Conservation (phyloP, 257 asterid species). For the Solanum chmielewskii region DNA sequence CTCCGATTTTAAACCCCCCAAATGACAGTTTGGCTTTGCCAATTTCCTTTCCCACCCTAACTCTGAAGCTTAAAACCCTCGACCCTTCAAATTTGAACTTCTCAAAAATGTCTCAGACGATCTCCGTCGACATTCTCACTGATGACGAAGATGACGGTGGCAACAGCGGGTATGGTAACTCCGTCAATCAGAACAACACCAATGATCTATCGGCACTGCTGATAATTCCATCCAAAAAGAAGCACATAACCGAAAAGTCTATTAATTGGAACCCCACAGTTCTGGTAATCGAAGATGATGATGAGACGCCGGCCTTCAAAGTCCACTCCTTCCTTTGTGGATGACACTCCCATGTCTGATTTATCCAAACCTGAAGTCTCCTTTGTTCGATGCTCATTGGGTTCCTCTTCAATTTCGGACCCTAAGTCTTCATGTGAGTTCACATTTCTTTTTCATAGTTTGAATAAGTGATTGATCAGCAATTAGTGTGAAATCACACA, state of each 20-base stretch:
- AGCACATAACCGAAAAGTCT: conserved; percentile 33
- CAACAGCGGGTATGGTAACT: background rate
- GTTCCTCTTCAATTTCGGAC: conserved; percentile 1
- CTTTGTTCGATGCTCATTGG: conserved; percentile 21
- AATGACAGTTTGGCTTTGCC: background rate
- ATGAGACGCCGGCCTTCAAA: conserved; percentile 38
- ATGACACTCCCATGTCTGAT: conserved; percentile 51
- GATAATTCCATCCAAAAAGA: conserved; percentile 40
- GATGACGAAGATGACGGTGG: conserved; percentile 15
- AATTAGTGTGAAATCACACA: background rate
- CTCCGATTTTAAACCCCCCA: too few species aligned
- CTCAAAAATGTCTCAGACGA: conserved; percentile 45
- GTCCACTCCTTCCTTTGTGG: conserved; percentile 26
- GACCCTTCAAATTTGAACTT: background rate
- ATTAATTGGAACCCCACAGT: conserved; percentile 27
- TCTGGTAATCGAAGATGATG: conserved; percentile 64
- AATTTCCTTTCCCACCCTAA: background rate
- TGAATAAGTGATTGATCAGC: background rate
- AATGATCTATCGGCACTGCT: conserved; percentile 71
- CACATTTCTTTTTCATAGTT: background rate
- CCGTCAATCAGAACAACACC: conserved; percentile 1
- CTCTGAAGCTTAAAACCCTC: background rate
- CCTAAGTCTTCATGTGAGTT: conserved; percentile 15
- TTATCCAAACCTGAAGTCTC: conserved; percentile 16
- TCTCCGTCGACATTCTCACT: conserved; percentile 61